A percentile compares a stretch with the other conserved stretches of the same genome.
These are phyloP conservation scores for Arabidopsis arenosa DNA, from an alignment of 345 rosid species.

Conservation along the genomic window DNA sequence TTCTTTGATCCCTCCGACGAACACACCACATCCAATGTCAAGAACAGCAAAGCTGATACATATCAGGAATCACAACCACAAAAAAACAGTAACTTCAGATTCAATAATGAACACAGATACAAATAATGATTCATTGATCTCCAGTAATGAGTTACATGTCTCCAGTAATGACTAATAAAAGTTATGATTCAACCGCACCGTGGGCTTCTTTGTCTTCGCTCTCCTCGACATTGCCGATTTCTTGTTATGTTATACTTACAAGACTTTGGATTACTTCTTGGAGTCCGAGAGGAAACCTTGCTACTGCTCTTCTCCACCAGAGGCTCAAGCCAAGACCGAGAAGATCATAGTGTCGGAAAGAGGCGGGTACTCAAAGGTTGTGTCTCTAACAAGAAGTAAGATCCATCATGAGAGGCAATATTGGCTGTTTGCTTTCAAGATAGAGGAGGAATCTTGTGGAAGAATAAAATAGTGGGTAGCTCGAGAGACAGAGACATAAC, in stretches of 20 bases:
- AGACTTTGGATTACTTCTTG: conserved; percentile 40
- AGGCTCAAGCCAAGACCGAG: conserved; percentile 47
- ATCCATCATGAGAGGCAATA: conserved; percentile 51
- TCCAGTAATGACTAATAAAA: too few species aligned
- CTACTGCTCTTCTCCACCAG: conserved; percentile 43
- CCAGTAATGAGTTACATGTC: too few species aligned
- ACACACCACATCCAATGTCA: too few species aligned
- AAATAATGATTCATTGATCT: too few species aligned
- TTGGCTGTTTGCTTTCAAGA: neutral
- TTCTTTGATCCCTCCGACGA: too few species aligned
- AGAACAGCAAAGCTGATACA: too few species aligned
- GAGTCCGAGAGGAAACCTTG: conserved; percentile 45
- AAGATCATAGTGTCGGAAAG: conserved; percentile 81
- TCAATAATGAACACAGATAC: too few species aligned
- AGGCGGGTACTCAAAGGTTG: conserved; percentile 71
- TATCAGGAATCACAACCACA: too few species aligned
- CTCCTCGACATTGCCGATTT: conserved; percentile 45
- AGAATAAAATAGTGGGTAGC: neutral
- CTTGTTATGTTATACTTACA: conserved; percentile 44
- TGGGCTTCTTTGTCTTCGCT: conserved; percentile 39
- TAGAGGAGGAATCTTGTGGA: conserved; percentile 8
- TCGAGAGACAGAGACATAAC: neutral
- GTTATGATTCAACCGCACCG: conserved; percentile 47
- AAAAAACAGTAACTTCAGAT: too few species aligned
- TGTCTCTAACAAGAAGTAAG: conserved; percentile 63